Evolutionary conservation across 148 eudicot species (phyloP).

Genomic region (Heliosperma pusillum): DNA sequence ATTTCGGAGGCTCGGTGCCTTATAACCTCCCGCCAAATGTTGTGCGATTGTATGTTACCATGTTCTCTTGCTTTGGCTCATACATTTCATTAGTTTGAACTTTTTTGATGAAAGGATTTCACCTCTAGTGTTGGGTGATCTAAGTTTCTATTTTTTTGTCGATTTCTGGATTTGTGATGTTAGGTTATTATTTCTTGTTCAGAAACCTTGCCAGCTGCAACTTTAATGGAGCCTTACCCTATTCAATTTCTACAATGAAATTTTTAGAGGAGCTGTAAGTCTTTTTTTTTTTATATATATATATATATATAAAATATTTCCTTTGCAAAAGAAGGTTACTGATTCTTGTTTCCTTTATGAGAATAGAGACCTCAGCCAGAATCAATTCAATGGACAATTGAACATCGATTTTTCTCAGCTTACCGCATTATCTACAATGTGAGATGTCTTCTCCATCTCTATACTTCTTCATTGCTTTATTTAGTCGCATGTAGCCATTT

Average conservation of each 20-base stretch:
- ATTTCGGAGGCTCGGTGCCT: slow-evolving; percentile 66
- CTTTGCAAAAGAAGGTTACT: slow-evolving; percentile 5
- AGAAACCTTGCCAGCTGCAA: slow-evolving; percentile 78
- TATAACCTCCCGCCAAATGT: slow-evolving; percentile 72
- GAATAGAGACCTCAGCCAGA: slow-evolving; percentile 74
- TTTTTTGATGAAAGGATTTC: background rate
- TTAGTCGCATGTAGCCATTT: slow-evolving; percentile 4
- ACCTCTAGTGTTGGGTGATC: too few relatives aligned
- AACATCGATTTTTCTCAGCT: slow-evolving; percentile 55
- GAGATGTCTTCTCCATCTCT: slow-evolving; percentile 27
- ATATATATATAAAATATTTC: background rate
- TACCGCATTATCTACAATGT: slow-evolving; percentile 68
- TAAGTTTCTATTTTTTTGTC: background rate
- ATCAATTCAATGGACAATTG: slow-evolving; percentile 66
- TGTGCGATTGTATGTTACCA: slow-evolving; percentile 52
- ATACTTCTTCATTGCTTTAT: slow-evolving; percentile 7
- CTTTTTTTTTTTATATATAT: background rate
- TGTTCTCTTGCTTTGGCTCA: slow-evolving; percentile 1
- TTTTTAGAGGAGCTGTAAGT: slow-evolving; percentile 66
- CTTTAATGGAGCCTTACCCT: slow-evolving; percentile 64
- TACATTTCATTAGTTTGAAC: background rate
- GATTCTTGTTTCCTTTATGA: slow-evolving; percentile 15
- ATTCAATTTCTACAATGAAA: slow-evolving; percentile 67
- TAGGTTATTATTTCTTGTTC: slow-evolving; percentile 24
- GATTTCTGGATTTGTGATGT: background rate